Evolutionary conservation across 495 filamentous ascomycete species (phyloP).

Genomic region (Oidiodendron maius): DNA sequence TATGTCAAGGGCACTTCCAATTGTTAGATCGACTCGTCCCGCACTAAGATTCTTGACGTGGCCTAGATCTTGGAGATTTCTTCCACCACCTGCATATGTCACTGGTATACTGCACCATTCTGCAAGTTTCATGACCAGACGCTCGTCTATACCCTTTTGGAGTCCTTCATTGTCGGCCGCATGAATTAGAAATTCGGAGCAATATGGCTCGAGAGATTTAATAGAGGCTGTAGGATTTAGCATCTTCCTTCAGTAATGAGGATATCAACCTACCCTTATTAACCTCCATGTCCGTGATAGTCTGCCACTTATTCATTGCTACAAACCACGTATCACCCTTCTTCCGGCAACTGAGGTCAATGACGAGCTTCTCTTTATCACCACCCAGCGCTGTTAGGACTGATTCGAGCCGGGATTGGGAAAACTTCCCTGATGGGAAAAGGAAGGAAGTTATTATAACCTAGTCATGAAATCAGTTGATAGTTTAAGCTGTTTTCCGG

Average conservation of each 20-base stretch:
- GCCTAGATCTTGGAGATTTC: conserved; percentile 71
- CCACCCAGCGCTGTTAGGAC: conserved; percentile 65
- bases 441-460: conserved; percentile 79
- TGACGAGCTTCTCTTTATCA: conserved; percentile 76
- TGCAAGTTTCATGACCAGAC: conserved; percentile 69
- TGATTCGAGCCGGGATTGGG: conserved; percentile 60
- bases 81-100: conserved; percentile 93
- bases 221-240: conserved; percentile 59
- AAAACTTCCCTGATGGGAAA: conserved; percentile 80
- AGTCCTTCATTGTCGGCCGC: conserved; percentile 98
- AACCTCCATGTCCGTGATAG: conserved; percentile 91
- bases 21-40: conserved; percentile 87
- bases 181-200: conserved; percentile 93
- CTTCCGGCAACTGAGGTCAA: conserved; percentile 85
- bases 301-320: conserved; percentile 98
- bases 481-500: not conserved
- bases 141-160: conserved; percentile 83
- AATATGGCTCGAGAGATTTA: conserved; percentile 72
- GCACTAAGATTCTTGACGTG: conserved; percentile 68
- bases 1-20: conserved; percentile 92
- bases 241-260: not conserved
- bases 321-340: conserved; percentile 78
- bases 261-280: conserved; percentile 55
- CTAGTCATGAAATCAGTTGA: conserved; percentile 41
- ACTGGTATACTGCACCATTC: conserved; percentile 86